Evolutionary conservation across 768 basidiomycete genomes (phyloP), one percentile per base, ranked within the genome.

Genomic region (Ephemerocybe angulata): DNA sequence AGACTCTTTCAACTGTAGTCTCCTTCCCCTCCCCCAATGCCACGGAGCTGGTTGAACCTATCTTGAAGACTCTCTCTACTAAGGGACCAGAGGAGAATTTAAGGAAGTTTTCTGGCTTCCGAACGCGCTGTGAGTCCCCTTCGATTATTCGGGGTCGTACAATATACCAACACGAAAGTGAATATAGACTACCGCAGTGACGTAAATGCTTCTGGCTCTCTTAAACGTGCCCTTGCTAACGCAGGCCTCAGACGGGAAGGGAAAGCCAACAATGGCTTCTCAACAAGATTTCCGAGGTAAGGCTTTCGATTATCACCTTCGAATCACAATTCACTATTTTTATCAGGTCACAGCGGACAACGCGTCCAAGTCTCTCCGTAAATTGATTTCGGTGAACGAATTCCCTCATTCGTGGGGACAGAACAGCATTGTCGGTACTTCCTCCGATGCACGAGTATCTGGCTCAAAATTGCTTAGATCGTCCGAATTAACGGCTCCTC

Each of bases 361-460:
- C 55, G 88, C 85, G 13, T 78, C 84, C 3, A 66, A 81, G 38
- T 74, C 76, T 29, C 70, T 93, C 47, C 79, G 72, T 42, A 63
- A 78, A 43, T 61, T 68, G 15, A 89, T 96, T 61, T 78, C 79
- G 5, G 68, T 93, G 54, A 72, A 76, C 24, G 91, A 92, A 67
- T 93, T 93, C 62, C 53, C 72, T 47, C 92, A 94, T 67, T 71
- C 82, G 2, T 94, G 93, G 93, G 86, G 86, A 10, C 94, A 97
- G 76, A 86, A 88, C 68, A 80, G 81, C 50, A 84, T 91, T 57
- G 85, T 88, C 65, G 56, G 84, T 67, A 31, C 40, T 37, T 27
- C 47, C 33, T n/a, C 10, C 21, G 52, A n/a, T 52, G 25, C 38
- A 24, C 17, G 19, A 41, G 52, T 47, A 30, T 38, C 5, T 40